Evolutionary conservation across 1,284 basidiomycete genomes (phyloP).

Genomic region (Fomes fomentarius): DNA sequence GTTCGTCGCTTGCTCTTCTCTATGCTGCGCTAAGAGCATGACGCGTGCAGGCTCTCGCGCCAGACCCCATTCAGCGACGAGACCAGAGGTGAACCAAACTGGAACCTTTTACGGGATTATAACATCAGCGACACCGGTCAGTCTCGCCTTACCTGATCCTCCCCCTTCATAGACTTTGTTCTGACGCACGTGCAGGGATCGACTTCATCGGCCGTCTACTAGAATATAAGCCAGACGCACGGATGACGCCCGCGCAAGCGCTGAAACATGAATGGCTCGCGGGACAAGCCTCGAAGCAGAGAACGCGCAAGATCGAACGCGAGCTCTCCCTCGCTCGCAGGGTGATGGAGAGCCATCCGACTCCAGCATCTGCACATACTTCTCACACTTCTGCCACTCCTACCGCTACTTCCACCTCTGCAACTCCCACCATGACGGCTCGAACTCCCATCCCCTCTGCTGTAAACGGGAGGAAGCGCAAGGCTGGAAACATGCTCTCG

Average conservation of each 20-base stretch:
- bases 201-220: slow-evolving; percentile 6
- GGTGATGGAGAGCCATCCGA: no score
- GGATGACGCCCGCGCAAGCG: slow-evolving; percentile 6
- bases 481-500: neutral
- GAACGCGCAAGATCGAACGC: neutral
- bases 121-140: slow-evolving; percentile 2
- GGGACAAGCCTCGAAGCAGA: neutral
- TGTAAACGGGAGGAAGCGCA: neutral
- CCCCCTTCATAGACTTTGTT: neutral
- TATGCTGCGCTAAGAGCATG: no score
- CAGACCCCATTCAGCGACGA: neutral
- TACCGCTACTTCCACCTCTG: neutral
- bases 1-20: neutral
- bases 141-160: neutral
- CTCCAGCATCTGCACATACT: no score
- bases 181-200: neutral
- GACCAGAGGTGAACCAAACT: neutral
- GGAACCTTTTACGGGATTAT: neutral
- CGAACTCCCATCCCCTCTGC: no score
- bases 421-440: neutral
- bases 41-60: neutral
- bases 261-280: slow-evolving; percentile 1
- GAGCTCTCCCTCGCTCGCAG: neutral
- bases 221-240: neutral
- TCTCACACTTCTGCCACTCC: neutral